Conservation (phyloP, 202 grass and related monocot genomes). For the Setaria italica region DNA sequence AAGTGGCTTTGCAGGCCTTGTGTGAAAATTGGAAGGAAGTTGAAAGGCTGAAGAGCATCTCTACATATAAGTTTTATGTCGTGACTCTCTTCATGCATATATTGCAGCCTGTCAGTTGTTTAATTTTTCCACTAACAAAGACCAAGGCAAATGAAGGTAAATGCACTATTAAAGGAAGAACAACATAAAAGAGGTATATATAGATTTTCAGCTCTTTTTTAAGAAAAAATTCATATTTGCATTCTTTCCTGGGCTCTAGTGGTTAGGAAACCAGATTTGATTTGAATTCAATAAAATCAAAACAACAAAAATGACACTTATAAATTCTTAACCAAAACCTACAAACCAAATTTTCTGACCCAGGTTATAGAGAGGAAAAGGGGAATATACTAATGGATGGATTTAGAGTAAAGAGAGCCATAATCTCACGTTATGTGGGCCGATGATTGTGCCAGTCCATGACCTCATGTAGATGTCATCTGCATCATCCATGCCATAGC, state of each 20-base stretch:
- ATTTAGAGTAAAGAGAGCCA: not conserved
- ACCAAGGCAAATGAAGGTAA: not conserved
- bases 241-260: not conserved
- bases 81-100: not conserved
- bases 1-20: not conserved
- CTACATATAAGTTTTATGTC: not conserved
- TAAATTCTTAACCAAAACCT: not conserved
- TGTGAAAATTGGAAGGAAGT: not conserved
- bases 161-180: not conserved
- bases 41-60: not conserved
- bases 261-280: not conserved
- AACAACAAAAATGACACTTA: not conserved
- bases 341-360: not conserved
- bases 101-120: not conserved
- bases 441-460: constrained; percentile 81
- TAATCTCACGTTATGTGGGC: constrained; percentile 75
- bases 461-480: constrained; percentile 85
- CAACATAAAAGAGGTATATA: not conserved
- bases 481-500: constrained; percentile 84
- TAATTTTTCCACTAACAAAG: not conserved
- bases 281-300: not conserved
- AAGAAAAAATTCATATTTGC: not conserved
- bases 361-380: not conserved
- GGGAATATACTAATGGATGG: not conserved
- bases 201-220: not conserved